Evolutionary conservation across 768 basidiomycete genomes (phyloP).

Genomic region (Agaricus blazei): DNA sequence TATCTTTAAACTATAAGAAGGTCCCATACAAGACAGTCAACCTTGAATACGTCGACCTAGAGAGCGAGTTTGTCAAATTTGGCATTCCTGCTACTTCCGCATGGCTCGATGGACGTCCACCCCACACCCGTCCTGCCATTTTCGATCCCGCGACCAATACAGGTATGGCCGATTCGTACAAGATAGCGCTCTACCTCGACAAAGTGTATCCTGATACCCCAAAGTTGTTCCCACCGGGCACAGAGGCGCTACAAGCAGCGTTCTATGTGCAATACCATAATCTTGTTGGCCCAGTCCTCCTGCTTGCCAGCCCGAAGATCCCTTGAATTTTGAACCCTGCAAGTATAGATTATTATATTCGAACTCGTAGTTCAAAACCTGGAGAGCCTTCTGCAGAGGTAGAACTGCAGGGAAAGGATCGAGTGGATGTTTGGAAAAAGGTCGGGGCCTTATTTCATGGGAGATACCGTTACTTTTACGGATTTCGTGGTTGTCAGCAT

Average conservation of each 20-base stretch:
- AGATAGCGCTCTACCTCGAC: constrained; percentile 41
- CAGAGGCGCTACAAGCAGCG: constrained; percentile 24
- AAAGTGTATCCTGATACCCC: constrained; percentile 32
- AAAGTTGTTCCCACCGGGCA: constrained; percentile 26
- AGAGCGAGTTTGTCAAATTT: constrained; percentile 15
- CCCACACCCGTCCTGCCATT: constrained; percentile 40
- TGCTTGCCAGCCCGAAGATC: background rate
- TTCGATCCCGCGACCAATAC: constrained; percentile 31
- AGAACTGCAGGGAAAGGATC: constrained; percentile 3
- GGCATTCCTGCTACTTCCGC: constrained; percentile 21
- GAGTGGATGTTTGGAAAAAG: background rate
- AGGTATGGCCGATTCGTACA: constrained; percentile 29
- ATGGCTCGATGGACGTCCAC: constrained; percentile 19
- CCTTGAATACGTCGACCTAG: constrained; percentile 40
- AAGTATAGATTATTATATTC: constrained; percentile 9
- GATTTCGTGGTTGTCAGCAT: constrained; percentile 10
- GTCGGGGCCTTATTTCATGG: constrained; percentile 6
- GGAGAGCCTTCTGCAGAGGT: background rate
- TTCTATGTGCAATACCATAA: constrained; percentile 14
- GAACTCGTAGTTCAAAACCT: background rate
- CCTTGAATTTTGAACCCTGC: constrained; percentile 1
- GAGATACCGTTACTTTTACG: constrained; percentile 9
- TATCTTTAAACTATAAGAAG: constrained; percentile 7
- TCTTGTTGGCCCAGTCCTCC: too few species aligned
- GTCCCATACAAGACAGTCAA: constrained; percentile 30